Conservation (phyloP, 257 asterid genomes). For the Phtheirospermum japonicum region DNA sequence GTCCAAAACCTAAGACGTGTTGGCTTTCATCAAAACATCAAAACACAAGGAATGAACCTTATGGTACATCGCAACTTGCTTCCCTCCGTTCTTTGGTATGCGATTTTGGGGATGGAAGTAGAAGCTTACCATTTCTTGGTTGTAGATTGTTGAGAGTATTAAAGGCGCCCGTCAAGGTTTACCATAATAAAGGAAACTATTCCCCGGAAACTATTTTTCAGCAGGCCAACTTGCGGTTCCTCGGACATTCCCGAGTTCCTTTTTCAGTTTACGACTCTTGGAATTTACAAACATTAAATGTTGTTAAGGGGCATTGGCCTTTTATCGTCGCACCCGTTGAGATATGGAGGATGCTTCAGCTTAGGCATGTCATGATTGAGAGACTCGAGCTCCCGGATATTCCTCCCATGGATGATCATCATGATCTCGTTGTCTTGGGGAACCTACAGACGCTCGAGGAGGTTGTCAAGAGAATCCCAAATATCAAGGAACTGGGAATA, state of each 20-base stretch:
- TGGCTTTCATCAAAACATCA: too few relatives aligned
- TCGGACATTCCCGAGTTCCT: too few relatives aligned
- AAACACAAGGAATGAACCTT: neutral
- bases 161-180: too few relatives aligned
- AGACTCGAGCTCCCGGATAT: too few relatives aligned
- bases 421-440: neutral
- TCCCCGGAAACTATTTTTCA: too few relatives aligned
- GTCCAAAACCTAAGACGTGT: neutral
- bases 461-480: neutral
- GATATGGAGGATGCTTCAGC: constrained; percentile 1
- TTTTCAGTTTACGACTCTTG: neutral
- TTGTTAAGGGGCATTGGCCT: too few relatives aligned
- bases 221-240: too few relatives aligned
- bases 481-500: neutral
- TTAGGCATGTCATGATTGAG: neutral
- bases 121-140: too few relatives aligned
- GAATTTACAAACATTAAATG: neutral
- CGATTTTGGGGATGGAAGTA: neutral
- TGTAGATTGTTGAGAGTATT: too few relatives aligned
- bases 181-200: too few relatives aligned
- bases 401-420: neutral
- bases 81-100: neutral
- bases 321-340: too few relatives aligned
- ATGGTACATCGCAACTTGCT: neutral
- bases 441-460: neutral